phyloP scores from a whole-genome alignment of 495 filamentous ascomycete genomes.

The Hypoxylon cercidicola region DNA sequence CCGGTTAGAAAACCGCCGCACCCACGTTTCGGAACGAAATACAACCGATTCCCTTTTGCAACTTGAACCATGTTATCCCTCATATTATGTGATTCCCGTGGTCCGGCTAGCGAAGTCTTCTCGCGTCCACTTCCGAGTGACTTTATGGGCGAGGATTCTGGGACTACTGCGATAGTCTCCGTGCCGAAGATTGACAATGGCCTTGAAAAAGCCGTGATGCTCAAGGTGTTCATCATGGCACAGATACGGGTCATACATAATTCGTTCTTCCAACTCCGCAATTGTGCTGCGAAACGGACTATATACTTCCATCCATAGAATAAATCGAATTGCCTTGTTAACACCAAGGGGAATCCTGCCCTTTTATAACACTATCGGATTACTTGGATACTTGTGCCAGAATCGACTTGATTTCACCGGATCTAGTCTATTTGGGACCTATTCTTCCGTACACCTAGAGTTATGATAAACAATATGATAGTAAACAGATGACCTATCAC shows the following conservation, averaged over 20 bases:
- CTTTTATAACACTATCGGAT: too few species aligned
- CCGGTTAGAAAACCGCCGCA: slow-evolving; percentile 45
- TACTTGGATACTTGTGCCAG: too few species aligned
- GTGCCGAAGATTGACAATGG: slow-evolving; percentile 67
- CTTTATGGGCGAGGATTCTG: slow-evolving; percentile 62
- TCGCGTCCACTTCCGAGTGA: slow-evolving; percentile 58
- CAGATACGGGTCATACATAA: slow-evolving; percentile 95
- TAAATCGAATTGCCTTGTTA: too few species aligned
- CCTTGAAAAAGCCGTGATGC: slow-evolving; percentile 90
- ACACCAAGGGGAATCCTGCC: too few species aligned
- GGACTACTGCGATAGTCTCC: slow-evolving; percentile 63
- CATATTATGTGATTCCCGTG: slow-evolving; percentile 22
- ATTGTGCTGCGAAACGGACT: neutral
- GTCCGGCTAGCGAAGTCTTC: slow-evolving; percentile 61
- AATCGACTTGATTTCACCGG: too few species aligned
- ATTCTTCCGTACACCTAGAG: too few species aligned
- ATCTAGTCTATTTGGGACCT: too few species aligned
- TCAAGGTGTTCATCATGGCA: slow-evolving; percentile 79
- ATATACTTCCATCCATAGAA: neutral
- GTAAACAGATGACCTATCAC: too few species aligned
- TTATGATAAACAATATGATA: too few species aligned
- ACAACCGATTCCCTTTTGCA: slow-evolving; percentile 47
- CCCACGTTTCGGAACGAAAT: slow-evolving; percentile 44
- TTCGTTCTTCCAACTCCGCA: neutral
- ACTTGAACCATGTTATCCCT: slow-evolving; percentile 14